phyloP scores from a whole-genome alignment of 2,329 filamentous ascomycete species.

The Fusarium stilboides region DNA sequence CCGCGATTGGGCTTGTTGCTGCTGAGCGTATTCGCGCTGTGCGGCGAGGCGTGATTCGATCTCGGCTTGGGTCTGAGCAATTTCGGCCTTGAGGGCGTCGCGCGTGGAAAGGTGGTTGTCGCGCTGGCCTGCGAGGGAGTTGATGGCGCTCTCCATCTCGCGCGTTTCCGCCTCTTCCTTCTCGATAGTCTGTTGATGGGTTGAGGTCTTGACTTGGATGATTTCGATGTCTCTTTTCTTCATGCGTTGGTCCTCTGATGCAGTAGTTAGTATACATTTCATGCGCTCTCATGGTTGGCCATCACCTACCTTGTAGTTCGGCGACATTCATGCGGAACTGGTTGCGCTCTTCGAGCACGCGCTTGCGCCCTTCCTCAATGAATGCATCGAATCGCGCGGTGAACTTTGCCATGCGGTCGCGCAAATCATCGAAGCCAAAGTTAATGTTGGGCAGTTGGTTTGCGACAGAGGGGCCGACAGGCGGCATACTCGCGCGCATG shows the following conservation, averaged over 20 bases:
- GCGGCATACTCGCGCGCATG: constrained; percentile 71
- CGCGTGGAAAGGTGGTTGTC: constrained; percentile 72
- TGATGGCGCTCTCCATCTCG: constrained; percentile 79
- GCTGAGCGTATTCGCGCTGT: constrained; percentile 78
- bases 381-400: constrained; percentile 92
- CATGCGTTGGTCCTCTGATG: constrained; percentile 89
- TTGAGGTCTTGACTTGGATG: constrained; percentile 77
- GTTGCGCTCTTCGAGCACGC: constrained; percentile 92
- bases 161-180: constrained; percentile 83
- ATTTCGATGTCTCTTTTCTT: constrained; percentile 91
- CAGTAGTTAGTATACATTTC: constrained; percentile 2
- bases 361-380: constrained; percentile 91
- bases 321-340: constrained; percentile 92
- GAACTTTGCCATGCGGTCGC: constrained; percentile 95
- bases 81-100: constrained; percentile 72
- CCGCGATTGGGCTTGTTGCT: constrained; percentile 85
- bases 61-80: constrained; percentile 76
- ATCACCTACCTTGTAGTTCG: constrained; percentile 84
- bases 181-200: constrained; percentile 80
- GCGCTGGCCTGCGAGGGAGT: constrained; percentile 71
- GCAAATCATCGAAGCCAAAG: constrained; percentile 96
- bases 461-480: constrained; percentile 76
- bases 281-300: constrained; percentile 22
- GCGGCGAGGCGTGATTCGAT: constrained; percentile 80
- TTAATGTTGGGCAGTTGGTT: constrained; percentile 90